A percentile compares a stretch with the other conserved stretches of the same genome.
Evolutionary conservation across 1,139 yeast genomes (phyloP).

Genomic region (Nakaseomyces uthaithaninus): DNA sequence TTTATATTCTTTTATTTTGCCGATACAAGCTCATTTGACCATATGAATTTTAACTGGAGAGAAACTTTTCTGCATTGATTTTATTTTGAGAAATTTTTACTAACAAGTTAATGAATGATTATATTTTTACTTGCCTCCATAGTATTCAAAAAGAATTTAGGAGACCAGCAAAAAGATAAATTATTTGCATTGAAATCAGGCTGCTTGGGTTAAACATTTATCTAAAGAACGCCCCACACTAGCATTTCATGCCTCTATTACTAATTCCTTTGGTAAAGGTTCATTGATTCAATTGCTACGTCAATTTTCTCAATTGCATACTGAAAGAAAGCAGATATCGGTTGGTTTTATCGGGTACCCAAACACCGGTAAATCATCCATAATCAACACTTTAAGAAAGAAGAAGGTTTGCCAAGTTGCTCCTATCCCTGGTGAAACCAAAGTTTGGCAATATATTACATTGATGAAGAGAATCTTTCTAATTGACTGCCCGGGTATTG

Average conservation of each 20-base stretch:
- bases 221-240: slow-evolving; percentile 89
- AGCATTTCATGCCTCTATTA: slow-evolving; percentile 97
- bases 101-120: too few relatives aligned
- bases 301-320: slow-evolving; percentile 83
- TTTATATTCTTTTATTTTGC: slow-evolving; percentile 1
- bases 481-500: slow-evolving; percentile 98
- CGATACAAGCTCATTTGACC: slow-evolving; percentile 2
- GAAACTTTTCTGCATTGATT: background rate
- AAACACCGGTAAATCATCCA: slow-evolving; percentile 93
- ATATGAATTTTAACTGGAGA: slow-evolving; percentile 33
- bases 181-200: slow-evolving; percentile 52
- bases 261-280: slow-evolving; percentile 96
- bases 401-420: slow-evolving; percentile 97
- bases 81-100: background rate
- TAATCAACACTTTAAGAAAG: slow-evolving; percentile 84
- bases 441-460: slow-evolving; percentile 98
- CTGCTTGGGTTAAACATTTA: slow-evolving; percentile 96
- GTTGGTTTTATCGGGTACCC: slow-evolving; percentile 98
- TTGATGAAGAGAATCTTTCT: slow-evolving; percentile 90
- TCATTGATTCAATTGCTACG: slow-evolving; percentile 86
- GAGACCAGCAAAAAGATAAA: too few relatives aligned
- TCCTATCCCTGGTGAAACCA: slow-evolving; percentile 98
- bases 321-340: slow-evolving; percentile 91
- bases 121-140: too few relatives aligned
- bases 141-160: too few relatives aligned